A percentile compares a stretch with the other conserved stretches of the same genome.
These are phyloP conservation scores for Thalassiosira profunda DNA, from an alignment of 108 stramenopile genomes.

Conservation along the genomic window DNA sequence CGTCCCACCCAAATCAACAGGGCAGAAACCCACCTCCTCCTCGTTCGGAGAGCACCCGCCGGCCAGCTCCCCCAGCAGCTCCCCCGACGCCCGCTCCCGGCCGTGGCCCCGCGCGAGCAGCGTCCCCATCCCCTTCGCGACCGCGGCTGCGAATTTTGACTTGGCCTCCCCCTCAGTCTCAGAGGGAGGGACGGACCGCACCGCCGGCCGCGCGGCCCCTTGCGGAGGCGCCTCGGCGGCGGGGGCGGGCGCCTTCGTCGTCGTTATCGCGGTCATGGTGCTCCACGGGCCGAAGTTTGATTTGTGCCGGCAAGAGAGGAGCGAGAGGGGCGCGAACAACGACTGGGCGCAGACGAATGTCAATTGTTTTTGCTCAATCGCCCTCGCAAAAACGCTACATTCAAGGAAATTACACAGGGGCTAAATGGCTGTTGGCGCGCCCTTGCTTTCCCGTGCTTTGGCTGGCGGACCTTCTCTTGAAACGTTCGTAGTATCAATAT, in stretches of 20 bases:
- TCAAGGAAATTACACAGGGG: no score
- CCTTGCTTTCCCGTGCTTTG: no score
- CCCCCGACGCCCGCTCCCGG: slow-evolving; percentile 52
- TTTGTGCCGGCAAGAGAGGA: no score
- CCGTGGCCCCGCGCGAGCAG: slow-evolving; percentile 61
- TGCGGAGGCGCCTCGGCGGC: neutral
- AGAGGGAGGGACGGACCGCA: slow-evolving; percentile 17
- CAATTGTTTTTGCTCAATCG: no score
- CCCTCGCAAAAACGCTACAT: no score
- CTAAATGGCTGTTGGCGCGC: no score
- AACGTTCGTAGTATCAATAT: no score
- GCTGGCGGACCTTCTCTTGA: no score
- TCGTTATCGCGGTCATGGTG: slow-evolving; percentile 34
- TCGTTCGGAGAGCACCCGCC: slow-evolving; percentile 58
- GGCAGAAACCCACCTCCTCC: slow-evolving; percentile 57
- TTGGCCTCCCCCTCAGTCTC: slow-evolving; percentile 46
- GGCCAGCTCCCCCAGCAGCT: slow-evolving; percentile 53
- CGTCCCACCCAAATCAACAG: neutral
- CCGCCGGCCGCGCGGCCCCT: neutral
- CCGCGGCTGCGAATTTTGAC: slow-evolving; percentile 39
- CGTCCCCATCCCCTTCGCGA: slow-evolving; percentile 50
- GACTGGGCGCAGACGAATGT: no score
- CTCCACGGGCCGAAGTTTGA: no score
- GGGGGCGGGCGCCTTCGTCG: neutral
- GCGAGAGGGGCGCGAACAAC: no score